Evolutionary conservation across 1,284 basidiomycete genomes (phyloP).

Genomic region (Ustilago lituana): DNA sequence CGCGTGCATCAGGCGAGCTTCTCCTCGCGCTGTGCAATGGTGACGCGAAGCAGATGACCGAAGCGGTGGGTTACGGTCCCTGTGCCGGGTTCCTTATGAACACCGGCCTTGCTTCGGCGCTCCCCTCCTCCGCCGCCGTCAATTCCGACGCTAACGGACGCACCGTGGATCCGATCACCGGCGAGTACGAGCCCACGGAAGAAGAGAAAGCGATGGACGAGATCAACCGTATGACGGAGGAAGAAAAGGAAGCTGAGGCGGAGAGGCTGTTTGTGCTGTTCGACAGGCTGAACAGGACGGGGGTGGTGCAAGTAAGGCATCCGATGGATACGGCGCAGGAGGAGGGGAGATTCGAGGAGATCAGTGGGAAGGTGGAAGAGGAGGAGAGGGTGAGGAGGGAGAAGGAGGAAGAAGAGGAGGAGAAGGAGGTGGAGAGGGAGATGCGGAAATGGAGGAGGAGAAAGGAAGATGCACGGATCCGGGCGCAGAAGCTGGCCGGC

Average conservation of each 20-base stretch:
- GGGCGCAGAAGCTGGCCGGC: slow-evolving; percentile 21
- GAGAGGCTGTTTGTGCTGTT: slow-evolving; percentile 59
- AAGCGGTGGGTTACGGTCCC: slow-evolving; percentile 57
- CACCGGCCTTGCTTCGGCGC: slow-evolving; percentile 34
- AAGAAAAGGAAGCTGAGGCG: slow-evolving; percentile 58
- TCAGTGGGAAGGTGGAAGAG: slow-evolving; percentile 17
- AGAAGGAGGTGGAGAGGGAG: slow-evolving; percentile 34
- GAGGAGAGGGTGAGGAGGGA: slow-evolving; percentile 24
- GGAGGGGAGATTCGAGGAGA: slow-evolving; percentile 46
- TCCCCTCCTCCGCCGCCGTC: slow-evolving; percentile 21
- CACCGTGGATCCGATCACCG: slow-evolving; percentile 57
- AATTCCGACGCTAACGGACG: slow-evolving; percentile 15
- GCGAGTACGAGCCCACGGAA: slow-evolving; percentile 44
- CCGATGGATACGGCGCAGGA: slow-evolving; percentile 42
- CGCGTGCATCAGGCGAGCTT: slow-evolving; percentile 53
- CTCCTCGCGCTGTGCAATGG: slow-evolving; percentile 49
- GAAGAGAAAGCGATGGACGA: slow-evolving; percentile 42
- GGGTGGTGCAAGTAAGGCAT: slow-evolving; percentile 51
- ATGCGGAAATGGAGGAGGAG: slow-evolving; percentile 34
- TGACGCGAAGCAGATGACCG: slow-evolving; percentile 43
- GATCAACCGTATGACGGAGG: slow-evolving; percentile 47
- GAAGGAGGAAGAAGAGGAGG: slow-evolving; percentile 42
- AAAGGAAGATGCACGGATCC: slow-evolving; percentile 22
- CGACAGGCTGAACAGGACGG: slow-evolving; percentile 54
- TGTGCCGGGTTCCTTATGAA: slow-evolving; percentile 59